Conservation (phyloP, 345 rosid genomes). For the Microcos paniculata region DNA sequence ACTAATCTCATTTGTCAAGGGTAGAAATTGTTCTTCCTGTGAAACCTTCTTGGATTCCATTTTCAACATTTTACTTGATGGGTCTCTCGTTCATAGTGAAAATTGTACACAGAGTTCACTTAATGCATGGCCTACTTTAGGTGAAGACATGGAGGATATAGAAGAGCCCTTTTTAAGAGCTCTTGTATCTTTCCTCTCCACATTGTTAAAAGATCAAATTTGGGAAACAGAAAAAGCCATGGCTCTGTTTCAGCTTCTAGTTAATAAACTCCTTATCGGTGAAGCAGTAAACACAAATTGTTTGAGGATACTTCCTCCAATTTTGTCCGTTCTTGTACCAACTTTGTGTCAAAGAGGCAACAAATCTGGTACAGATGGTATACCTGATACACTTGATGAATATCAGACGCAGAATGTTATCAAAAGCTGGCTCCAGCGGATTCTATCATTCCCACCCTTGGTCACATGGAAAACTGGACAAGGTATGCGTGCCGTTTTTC, state of each 20-base stretch:
- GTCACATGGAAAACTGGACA: slow-evolving; percentile 52
- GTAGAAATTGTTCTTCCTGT: slow-evolving; percentile 24
- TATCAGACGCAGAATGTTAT: slow-evolving; percentile 43
- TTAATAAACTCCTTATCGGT: slow-evolving; percentile 70
- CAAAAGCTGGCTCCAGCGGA: slow-evolving; percentile 69
- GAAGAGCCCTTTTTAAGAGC: slow-evolving; percentile 85
- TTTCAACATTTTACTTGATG: slow-evolving; percentile 73
- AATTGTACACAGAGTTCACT: slow-evolving; percentile 28
- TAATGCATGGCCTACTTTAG: slow-evolving; percentile 43
- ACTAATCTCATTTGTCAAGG: slow-evolving; percentile 53
- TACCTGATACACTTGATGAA: slow-evolving; percentile 29
- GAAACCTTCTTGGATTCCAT: slow-evolving; percentile 58
- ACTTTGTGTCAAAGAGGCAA: slow-evolving; percentile 38
- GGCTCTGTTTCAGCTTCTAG: slow-evolving; percentile 53
- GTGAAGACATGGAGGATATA: slow-evolving; percentile 46
- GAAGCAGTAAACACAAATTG: slow-evolving; percentile 64
- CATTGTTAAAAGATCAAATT: slow-evolving; percentile 59
- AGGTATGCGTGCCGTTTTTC: slow-evolving; percentile 41
- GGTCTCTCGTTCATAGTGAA: slow-evolving; percentile 73
- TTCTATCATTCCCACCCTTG: slow-evolving; percentile 72
- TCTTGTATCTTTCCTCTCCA: slow-evolving; percentile 57
- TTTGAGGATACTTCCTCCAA: slow-evolving; percentile 68
- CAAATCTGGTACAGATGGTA: slow-evolving; percentile 25
- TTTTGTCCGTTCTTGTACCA: slow-evolving; percentile 49
- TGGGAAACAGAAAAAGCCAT: slow-evolving; percentile 73